phyloP scores from a whole-genome alignment of 345 rosid genomes.

The Garcia nutans region DNA sequence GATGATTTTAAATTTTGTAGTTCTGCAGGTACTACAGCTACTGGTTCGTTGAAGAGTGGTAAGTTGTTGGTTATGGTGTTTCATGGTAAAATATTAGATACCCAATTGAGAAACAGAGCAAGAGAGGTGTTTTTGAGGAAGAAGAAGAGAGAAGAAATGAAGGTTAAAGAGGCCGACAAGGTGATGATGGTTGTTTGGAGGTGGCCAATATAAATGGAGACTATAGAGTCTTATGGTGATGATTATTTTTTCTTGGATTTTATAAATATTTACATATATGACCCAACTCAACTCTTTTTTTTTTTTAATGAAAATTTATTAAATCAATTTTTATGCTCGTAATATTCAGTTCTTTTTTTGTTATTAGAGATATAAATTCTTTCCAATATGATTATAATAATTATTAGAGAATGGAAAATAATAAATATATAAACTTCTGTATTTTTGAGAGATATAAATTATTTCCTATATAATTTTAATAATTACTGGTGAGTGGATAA shows the following conservation, averaged over 20 bases:
- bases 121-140: neutral
- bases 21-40: slow-evolving; percentile 37
- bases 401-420: too few species aligned
- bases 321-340: too few species aligned
- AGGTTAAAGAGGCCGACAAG: slow-evolving; percentile 57
- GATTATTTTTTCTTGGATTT: slow-evolving; percentile 19
- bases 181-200: slow-evolving; percentile 62
- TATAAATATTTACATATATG: neutral
- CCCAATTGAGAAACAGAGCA: neutral
- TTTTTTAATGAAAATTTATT: too few species aligned
- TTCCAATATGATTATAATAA: too few species aligned
- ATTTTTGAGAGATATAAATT: neutral
- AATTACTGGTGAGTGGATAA: too few species aligned
- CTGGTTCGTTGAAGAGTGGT: slow-evolving; percentile 39
- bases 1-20: slow-evolving; percentile 39
- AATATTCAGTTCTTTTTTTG: too few species aligned
- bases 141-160: neutral
- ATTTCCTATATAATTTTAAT: too few species aligned
- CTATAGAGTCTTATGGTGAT: slow-evolving; percentile 35
- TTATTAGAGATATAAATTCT: too few species aligned
- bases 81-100: neutral
- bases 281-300: too few species aligned
- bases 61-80: slow-evolving; percentile 24
- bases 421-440: too few species aligned
- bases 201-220: slow-evolving; percentile 50